phyloP scores from a whole-genome alignment of 768 basidiomycete genomes.

The Phlegmacium glaucopus region DNA sequence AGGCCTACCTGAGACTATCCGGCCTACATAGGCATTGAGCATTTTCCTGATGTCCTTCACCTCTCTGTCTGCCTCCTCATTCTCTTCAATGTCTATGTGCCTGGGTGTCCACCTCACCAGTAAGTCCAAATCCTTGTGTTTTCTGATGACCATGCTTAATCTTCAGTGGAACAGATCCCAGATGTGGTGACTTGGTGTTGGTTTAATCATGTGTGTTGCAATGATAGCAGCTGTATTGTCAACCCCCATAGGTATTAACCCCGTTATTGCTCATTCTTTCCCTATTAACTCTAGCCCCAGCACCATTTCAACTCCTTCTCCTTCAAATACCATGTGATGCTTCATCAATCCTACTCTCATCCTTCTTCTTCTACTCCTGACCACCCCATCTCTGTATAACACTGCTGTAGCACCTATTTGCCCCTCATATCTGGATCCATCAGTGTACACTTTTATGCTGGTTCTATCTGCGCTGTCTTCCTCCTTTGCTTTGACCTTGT shows the following conservation, averaged over 20 bases:
- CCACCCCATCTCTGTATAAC: conserved; percentile 4
- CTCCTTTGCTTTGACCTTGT: neutral
- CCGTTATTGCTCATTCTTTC: neutral
- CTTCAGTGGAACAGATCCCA: neutral
- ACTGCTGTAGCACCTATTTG: conserved; percentile 9
- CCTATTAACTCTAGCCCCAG: neutral
- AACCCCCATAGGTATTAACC: neutral
- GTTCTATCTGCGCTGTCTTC: neutral
- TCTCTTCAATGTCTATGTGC: conserved; percentile 1
- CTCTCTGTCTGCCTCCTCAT: conserved; percentile 3
- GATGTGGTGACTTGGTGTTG: conserved; percentile 4
- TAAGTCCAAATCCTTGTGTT: neutral
- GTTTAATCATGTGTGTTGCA: neutral
- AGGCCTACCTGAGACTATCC: too few species aligned
- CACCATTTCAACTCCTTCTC: conserved; percentile 5
- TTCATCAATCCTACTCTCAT: conserved; percentile 1
- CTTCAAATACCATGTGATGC: conserved; percentile 11
- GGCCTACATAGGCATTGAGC: too few species aligned
- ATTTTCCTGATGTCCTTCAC: too few species aligned
- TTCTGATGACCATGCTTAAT: neutral
- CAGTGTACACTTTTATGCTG: neutral
- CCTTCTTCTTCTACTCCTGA: neutral
- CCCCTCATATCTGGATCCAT: neutral
- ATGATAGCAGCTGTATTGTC: conserved; percentile 1
- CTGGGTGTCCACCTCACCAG: too few species aligned